phyloP scores from a whole-genome alignment of 352 stramenopile genomes.

The Pythium coloratum region DNA sequence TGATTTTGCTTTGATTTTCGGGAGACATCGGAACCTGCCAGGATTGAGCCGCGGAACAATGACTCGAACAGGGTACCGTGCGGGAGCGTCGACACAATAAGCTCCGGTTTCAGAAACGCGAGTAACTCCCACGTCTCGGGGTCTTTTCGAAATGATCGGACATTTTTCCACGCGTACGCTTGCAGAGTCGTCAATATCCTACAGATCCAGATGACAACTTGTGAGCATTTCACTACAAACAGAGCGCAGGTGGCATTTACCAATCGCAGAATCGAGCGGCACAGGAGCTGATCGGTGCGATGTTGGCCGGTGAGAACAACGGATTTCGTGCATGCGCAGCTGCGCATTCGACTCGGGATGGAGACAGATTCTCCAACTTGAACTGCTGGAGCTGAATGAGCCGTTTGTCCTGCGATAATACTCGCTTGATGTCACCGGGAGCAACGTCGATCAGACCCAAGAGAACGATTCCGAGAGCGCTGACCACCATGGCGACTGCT shows the following conservation, averaged over 20 bases:
- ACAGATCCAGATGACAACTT: not conserved
- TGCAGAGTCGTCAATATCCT: slow-evolving; percentile 66
- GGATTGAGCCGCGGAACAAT: slow-evolving; percentile 5
- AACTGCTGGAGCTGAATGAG: slow-evolving; percentile 46
- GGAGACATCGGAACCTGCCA: not conserved
- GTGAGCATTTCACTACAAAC: not conserved
- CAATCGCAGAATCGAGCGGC: slow-evolving; percentile 91
- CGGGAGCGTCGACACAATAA: slow-evolving; percentile 16
- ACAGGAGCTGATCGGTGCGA: slow-evolving; percentile 82
- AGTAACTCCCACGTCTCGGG: slow-evolving; percentile 43
- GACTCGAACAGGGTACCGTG: slow-evolving; percentile 1
- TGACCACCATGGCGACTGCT: slow-evolving; percentile 76
- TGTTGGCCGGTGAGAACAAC: slow-evolving; percentile 59
- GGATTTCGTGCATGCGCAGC: slow-evolving; percentile 62
- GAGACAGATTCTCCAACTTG: slow-evolving; percentile 38
- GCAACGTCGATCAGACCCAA: slow-evolving; percentile 38
- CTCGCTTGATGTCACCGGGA: slow-evolving; percentile 51
- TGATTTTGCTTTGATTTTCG: not conserved
- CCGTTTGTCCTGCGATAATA: slow-evolving; percentile 69
- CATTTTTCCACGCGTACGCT: slow-evolving; percentile 65
- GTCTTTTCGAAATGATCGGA: slow-evolving; percentile 41
- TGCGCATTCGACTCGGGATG: slow-evolving; percentile 35
- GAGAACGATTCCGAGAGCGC: slow-evolving; percentile 54
- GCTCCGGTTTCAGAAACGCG: slow-evolving; percentile 51
- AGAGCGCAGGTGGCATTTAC: slow-evolving; percentile 27